Conservation (phyloP, 345 rosid species). For the Corchorus olitorius region DNA sequence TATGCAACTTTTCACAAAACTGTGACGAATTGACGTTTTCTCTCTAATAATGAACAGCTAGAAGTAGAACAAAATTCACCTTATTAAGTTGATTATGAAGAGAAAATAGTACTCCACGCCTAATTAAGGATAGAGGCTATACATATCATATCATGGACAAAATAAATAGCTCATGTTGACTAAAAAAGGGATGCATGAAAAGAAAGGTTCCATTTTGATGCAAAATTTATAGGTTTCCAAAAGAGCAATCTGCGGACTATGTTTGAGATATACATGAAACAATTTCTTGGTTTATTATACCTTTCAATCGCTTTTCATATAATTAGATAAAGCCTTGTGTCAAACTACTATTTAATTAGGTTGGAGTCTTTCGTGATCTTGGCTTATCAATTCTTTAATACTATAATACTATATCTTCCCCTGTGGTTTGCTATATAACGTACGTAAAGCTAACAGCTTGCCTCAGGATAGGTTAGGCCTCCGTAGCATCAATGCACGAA, state of each 20-base stretch:
- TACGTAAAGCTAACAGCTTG: background rate
- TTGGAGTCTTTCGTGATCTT: slow-evolving; percentile 9
- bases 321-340: background rate
- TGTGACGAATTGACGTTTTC: no score
- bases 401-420: no score
- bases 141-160: no score
- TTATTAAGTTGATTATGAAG: no score
- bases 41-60: no score
- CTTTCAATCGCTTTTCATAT: background rate
- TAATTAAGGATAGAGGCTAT: no score
- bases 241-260: background rate
- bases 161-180: background rate
- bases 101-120: no score
- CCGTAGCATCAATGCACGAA: slow-evolving; percentile 3
- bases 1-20: no score
- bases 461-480: slow-evolving; percentile 3
- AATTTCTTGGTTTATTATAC: background rate
- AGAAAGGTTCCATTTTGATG: background rate
- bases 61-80: no score
- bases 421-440: background rate
- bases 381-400: background rate
- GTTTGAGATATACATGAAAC: background rate
- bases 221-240: background rate
- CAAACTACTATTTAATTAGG: background rate
- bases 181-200: background rate